Conservation (phyloP, 345 rosid species). For the Draba incana region DNA sequence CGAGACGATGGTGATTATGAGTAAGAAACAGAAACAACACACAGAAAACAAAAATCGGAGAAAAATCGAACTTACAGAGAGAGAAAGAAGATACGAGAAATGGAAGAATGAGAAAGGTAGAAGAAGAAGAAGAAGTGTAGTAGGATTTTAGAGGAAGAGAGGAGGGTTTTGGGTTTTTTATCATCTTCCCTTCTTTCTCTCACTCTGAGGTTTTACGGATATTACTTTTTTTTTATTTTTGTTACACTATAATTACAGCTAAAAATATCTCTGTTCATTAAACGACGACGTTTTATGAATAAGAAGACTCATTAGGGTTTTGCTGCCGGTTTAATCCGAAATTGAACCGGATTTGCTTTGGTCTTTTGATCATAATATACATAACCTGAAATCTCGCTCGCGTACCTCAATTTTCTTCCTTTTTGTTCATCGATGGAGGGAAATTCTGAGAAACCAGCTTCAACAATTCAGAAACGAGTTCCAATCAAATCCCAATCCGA, state of each 20-base stretch:
- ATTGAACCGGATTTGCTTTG: slow-evolving; percentile 3
- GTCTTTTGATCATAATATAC: neutral
- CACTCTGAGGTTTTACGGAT: slow-evolving; percentile 65
- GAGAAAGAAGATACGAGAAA: slow-evolving; percentile 16
- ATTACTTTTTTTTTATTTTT: neutral
- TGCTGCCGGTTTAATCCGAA: neutral
- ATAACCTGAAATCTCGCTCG: neutral
- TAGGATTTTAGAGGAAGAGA: slow-evolving; percentile 29
- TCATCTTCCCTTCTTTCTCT: slow-evolving; percentile 31
- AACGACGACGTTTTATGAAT: slow-evolving; percentile 4
- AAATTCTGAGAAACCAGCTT: neutral
- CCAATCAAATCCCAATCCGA: slow-evolving; percentile 48
- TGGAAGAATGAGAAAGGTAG: slow-evolving; percentile 26
- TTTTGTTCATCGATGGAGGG: slow-evolving; percentile 32
- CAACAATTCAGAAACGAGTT: slow-evolving; percentile 41
- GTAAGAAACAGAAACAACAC: slow-evolving; percentile 4
- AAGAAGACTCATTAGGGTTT: slow-evolving; percentile 32
- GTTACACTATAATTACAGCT: neutral
- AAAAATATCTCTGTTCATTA: slow-evolving; percentile 20
- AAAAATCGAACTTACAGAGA: slow-evolving; percentile 24
- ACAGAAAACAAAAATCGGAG: neutral
- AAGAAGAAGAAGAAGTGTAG: slow-evolving; percentile 3
- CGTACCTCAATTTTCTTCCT: neutral
- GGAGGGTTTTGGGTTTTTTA: slow-evolving; percentile 42
- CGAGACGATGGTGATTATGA: neutral